These are phyloP conservation scores for Penicillium griseofulvum DNA, from an alignment of 2,329 filamentous ascomycete species.

Conservation along the genomic window DNA sequence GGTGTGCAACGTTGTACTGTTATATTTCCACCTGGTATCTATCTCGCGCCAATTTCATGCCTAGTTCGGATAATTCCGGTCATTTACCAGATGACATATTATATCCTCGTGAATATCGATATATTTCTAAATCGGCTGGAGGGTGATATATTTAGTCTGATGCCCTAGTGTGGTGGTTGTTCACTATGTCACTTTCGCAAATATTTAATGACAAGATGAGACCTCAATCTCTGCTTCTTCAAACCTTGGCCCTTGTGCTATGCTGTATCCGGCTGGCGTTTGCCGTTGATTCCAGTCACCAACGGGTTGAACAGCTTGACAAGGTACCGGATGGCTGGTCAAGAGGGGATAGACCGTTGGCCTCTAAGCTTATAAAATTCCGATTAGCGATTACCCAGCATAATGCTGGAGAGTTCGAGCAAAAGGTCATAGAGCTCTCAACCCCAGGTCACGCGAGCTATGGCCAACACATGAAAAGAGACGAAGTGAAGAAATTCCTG, in stretches of 20 bases:
- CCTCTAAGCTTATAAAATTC: conserved; percentile 47
- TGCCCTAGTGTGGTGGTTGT: too few species aligned
- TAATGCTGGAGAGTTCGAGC: conserved; percentile 53
- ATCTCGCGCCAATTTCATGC: not conserved
- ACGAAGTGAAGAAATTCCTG: conserved; percentile 56
- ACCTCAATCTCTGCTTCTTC: not conserved
- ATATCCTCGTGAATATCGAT: not conserved
- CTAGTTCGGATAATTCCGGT: not conserved
- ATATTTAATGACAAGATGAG: not conserved
- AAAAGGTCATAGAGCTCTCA: conserved; percentile 60
- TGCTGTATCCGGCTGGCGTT: conserved; percentile 2
- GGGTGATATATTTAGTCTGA: not conserved
- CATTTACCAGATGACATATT: not conserved
- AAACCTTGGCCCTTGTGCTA: conserved; percentile 12
- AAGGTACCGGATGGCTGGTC: conserved; percentile 36
- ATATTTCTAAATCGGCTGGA: not conserved
- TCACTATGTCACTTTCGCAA: not conserved
- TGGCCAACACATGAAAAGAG: conserved; percentile 61
- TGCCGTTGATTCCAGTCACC: conserved; percentile 10
- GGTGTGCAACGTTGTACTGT: not conserved
- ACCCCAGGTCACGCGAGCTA: conserved; percentile 59
- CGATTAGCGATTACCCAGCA: conserved; percentile 52
- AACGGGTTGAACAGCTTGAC: conserved; percentile 31
- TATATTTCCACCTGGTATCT: not conserved
- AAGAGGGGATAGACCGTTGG: conserved; percentile 24